Base-by-base conservation (phyloP, 257 asterid species). In the Nicotiana undulata region DNA sequence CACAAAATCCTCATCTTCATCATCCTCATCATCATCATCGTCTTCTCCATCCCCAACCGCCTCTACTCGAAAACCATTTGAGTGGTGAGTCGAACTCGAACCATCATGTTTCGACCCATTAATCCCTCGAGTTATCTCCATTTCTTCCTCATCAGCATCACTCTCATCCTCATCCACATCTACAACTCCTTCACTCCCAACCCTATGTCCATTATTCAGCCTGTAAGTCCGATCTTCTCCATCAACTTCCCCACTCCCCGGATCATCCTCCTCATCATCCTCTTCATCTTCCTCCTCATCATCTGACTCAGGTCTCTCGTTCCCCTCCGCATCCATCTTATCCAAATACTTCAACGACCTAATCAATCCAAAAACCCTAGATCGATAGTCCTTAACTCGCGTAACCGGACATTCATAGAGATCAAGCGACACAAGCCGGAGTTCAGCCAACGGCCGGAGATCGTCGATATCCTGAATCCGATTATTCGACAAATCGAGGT, bases 121-220 rank as follows among this genome's bases (percentile, higher is more conserved):
- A 60, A 79, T 83, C 32, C 86, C 91, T 77, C 93, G 86, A 46
- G 93, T 84, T 49, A 86, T 88, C 89, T 95, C 97, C 0, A 89
- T 83, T 83, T 90, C 97, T 87, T 93, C 98, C 91, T 90, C 97
- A 52, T 94, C 98, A 0, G 97, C 97, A 78, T 92, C 98, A 75
- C 97, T 92, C 88, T 88, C 98, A 7, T 93, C 98, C 88, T 95
- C 99, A 61, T 95, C 99, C 24, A 89, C 98, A 80, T 93, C 97
- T 28, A 95, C 92, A 80, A 95, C 92, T 10, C 92, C 99, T 17
- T 93, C 98, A 37, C 65, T 90, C 80, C 81, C 95, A 37, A 79
- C 79, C 22, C 63, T 77, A 83, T 87, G 88, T 44, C 97, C 96
- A 76, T 90, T 95, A 34, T 72, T 87, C 88, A 79, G 20, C 85